Conservation (phyloP, 495 filamentous ascomycete genomes). For the Aspergillus carlsbadensis region DNA sequence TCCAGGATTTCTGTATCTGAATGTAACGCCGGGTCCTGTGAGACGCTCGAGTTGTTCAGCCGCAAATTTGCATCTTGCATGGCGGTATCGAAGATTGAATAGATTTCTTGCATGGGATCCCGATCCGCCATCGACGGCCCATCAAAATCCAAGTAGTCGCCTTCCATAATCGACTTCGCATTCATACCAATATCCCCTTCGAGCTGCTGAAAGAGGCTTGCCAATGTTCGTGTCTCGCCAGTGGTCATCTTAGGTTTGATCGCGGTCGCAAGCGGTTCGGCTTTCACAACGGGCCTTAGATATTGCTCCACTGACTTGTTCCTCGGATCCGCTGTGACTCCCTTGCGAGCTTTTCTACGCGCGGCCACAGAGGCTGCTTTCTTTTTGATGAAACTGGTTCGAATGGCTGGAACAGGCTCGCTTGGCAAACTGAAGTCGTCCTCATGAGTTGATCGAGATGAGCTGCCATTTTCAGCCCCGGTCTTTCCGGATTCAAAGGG, state of each 20-base stretch:
- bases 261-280: not conserved
- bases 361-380: conserved; percentile 19
- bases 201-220: not conserved
- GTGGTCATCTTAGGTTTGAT: not conserved
- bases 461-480: not conserved
- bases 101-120: conserved; percentile 29
- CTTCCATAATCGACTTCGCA: not conserved
- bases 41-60: conserved; percentile 4
- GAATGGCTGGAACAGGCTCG: conserved; percentile 1
- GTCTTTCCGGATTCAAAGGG: conserved; percentile 3
- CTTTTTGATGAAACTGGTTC: conserved; percentile 29
- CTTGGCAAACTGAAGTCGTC: not conserved
- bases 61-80: conserved; percentile 19
- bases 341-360: not conserved
- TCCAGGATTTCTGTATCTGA: not conserved
- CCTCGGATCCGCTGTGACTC: not conserved
- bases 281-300: not conserved
- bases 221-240: not conserved
- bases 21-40: not conserved
- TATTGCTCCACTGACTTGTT: not conserved
- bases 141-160: not conserved
- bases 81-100: conserved; percentile 29
- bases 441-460: not conserved
- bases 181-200: not conserved
- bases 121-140: conserved; percentile 5